Base-by-base conservation (phyloP, 768 basidiomycete genomes). In the Lentinula guzmanii region DNA sequence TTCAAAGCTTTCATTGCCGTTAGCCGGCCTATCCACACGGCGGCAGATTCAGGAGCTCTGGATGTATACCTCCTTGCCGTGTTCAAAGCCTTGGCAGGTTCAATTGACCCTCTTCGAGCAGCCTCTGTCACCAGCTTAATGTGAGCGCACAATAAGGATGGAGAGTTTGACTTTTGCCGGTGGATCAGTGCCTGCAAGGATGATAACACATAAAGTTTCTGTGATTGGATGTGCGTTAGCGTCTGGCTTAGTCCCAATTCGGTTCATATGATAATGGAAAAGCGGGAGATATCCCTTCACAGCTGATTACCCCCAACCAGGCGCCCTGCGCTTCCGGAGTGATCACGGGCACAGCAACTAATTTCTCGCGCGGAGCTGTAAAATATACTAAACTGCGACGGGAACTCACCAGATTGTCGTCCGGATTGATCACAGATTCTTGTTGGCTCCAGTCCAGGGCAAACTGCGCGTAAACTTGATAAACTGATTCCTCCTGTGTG, bases 151-250 rank as follows among this genome's bases (percentile, higher is more conserved):
- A 75, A 61, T 63, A 77, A 62, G 57, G 71, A 67, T 67, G 70
- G 68, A 53, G 74, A 73, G 34, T 41, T 61, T 28, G 33, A 59
- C 41, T 61, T 62, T 48, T 59, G 53, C 11, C 35, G 59, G 57
- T 68, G 66, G 43, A 76, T 72, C 42, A 79, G 62, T 43, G 70
- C 68, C 45, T 75, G 73, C 62, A 86, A 66, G 48, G 77, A 80
- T 45, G 70, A 70, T 61, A 79, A 70, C 42, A 90, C 74, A 70
- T 86, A 91, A 58, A 69, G 63, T 73, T 80, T 83, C 87, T 88
- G 70, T 50, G 42, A 56, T 41, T 48, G 46, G 18, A 11, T n/a
- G n/a, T n/a, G 13, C 42, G 42, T 43, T 43, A 65, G 52, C 6
- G 34, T 50, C 15, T 50, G 28, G 33, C 33, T 18, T 46, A 61